Percentiles rank a stretch among this genome's conserved stretches.
phyloP scores from a whole-genome alignment of 2,329 filamentous ascomycete genomes.

The Huntiella abstrusa region DNA sequence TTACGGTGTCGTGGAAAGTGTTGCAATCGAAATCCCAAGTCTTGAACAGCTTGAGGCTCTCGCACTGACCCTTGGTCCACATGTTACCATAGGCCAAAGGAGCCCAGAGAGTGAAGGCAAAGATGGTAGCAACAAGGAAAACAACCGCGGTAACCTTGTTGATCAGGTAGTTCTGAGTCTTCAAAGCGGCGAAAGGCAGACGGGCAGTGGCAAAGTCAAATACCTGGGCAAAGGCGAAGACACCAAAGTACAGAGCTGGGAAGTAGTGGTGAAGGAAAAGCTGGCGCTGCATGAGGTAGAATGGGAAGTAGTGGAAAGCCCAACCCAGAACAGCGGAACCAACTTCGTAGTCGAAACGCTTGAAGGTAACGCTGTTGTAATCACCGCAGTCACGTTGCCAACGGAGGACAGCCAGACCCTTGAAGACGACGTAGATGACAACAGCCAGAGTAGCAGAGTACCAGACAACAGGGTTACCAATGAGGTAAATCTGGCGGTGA shows the following conservation, averaged over 20 bases:
- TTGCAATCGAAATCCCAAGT: constrained; percentile 99
- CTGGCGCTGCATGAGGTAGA: constrained; percentile 95
- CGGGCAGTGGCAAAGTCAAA: constrained; percentile 73
- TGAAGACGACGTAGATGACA: constrained; percentile 61
- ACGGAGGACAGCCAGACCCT: constrained; percentile 67
- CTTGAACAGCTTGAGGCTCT: constrained; percentile 65
- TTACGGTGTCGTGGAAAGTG: constrained; percentile 71
- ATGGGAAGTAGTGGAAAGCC: constrained; percentile 98
- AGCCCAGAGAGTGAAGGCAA: constrained; percentile 67
- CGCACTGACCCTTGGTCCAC: constrained; percentile 83
- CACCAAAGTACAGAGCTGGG: constrained; percentile 85
- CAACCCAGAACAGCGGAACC: constrained; percentile 80
- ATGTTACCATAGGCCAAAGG: constrained; percentile 83
- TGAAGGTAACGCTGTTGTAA: constrained; percentile 66
- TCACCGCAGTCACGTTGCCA: constrained; percentile 91
- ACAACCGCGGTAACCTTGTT: constrained; percentile 55
- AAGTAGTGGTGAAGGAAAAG: constrained; percentile 98
- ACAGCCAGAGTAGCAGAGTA: constrained; percentile 71
- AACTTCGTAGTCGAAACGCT: constrained; percentile 94
- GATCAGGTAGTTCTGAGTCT: constrained; percentile 45
- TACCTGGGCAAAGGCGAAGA: constrained; percentile 73
- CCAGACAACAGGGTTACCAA: constrained; percentile 91
- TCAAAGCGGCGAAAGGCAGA: constrained; percentile 46
- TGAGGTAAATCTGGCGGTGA: constrained; percentile 85
- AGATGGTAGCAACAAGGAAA: constrained; percentile 56